Evolutionary conservation across 139 green algal genomes (phyloP).

Genomic region (Chlamydomonas eustigma): DNA sequence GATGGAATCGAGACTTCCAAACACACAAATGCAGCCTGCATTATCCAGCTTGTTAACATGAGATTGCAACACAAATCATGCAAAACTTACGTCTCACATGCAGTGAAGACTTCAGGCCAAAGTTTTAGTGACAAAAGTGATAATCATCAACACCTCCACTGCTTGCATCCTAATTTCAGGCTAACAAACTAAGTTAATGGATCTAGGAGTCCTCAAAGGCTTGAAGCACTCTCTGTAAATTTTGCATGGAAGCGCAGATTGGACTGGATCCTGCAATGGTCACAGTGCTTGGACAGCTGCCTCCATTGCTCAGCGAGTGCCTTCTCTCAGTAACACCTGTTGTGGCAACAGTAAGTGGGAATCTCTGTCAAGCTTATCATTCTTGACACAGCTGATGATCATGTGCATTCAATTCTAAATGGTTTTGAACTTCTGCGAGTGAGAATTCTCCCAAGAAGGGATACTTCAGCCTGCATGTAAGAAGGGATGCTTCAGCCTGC

Average conservation of each 20-base stretch:
- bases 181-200: too few species aligned
- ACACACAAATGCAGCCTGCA: neutral
- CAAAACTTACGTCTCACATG: neutral
- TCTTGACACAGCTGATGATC: neutral
- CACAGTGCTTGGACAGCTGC: conserved; percentile 47
- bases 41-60: neutral
- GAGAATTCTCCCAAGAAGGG: neutral
- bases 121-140: neutral
- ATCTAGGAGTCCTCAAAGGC: neutral
- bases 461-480: neutral
- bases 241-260: neutral
- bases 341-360: conserved; percentile 30
- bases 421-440: neutral
- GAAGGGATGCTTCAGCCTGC: neutral
- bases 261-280: neutral
- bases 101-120: neutral
- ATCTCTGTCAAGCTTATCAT: neutral
- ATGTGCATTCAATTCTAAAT: neutral
- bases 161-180: too few species aligned
- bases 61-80: neutral
- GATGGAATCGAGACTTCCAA: neutral
- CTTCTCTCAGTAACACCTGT: conserved; percentile 66
- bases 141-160: neutral
- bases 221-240: neutral
- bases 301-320: conserved; percentile 67